These are phyloP conservation scores for Ophiostoma ips DNA, from an alignment of 2,329 filamentous ascomycete species.

Conservation along the genomic window DNA sequence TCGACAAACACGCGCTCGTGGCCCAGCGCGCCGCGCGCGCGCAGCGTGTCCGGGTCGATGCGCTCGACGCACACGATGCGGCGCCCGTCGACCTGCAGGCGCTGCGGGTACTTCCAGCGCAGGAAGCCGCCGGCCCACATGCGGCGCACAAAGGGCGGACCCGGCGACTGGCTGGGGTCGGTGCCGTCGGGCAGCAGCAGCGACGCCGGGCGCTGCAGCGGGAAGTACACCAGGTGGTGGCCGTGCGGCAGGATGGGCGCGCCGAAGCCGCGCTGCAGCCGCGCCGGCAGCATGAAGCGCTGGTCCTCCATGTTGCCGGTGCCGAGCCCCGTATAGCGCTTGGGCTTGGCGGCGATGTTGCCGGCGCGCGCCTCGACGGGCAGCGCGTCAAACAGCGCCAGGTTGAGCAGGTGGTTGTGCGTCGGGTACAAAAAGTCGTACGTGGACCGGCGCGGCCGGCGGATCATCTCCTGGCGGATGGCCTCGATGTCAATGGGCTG, in stretches of 20 bases:
- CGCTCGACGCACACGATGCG: constrained; percentile 32
- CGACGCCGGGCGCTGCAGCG: constrained; percentile 47
- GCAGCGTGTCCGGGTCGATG: constrained; percentile 13
- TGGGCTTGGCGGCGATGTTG: neutral
- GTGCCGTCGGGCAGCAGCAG: constrained; percentile 69
- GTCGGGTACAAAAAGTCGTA: constrained; percentile 39
- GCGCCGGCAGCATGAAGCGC: neutral
- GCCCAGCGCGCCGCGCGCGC: constrained; percentile 11
- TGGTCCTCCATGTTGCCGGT: neutral
- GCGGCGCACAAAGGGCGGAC: constrained; percentile 54
- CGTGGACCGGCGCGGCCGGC: constrained; percentile 21
- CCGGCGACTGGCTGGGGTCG: constrained; percentile 65
- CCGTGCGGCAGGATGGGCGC: constrained; percentile 39
- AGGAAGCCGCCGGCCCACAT: constrained; percentile 83
- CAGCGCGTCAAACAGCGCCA: constrained; percentile 33
- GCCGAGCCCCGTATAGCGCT: neutral
- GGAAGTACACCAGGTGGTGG: constrained; percentile 82
- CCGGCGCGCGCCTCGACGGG: constrained; percentile 21
- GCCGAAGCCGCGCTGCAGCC: neutral
- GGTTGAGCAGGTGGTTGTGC: constrained; percentile 49
- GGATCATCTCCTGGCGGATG: constrained; percentile 8
- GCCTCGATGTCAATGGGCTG: constrained; percentile 7
- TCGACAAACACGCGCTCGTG: constrained; percentile 38
- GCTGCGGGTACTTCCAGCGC: constrained; percentile 7
- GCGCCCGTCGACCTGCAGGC: constrained; percentile 26